Evolutionary conservation across 1,139 yeast genomes (phyloP).

Genomic region (Yamadazyma diddensiae): DNA sequence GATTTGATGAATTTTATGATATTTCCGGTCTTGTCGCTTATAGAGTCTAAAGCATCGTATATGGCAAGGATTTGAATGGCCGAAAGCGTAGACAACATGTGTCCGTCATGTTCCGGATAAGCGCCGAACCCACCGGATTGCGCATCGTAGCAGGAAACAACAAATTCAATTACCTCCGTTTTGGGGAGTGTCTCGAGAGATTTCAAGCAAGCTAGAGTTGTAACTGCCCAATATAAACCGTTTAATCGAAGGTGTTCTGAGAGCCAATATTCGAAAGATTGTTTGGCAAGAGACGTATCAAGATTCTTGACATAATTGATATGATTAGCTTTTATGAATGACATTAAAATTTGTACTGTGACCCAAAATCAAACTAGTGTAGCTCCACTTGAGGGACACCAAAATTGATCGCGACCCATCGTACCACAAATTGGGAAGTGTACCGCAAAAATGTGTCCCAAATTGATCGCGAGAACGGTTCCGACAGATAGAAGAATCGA

Average conservation of each 20-base stretch:
- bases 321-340: slow-evolving; percentile 27
- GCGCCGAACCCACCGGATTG: slow-evolving; percentile 84
- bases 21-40: slow-evolving; percentile 15
- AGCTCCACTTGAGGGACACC: no score
- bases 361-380: no score
- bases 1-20: slow-evolving; percentile 44
- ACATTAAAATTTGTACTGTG: no score
- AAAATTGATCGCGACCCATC: no score
- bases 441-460: no score
- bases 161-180: slow-evolving; percentile 62
- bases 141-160: slow-evolving; percentile 62
- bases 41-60: slow-evolving; percentile 53
- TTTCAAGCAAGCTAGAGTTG: slow-evolving; percentile 65
- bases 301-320: slow-evolving; percentile 35
- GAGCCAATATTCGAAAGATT: slow-evolving; percentile 74
- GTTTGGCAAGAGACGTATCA: slow-evolving; percentile 29
- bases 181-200: slow-evolving; percentile 52
- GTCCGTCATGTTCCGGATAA: slow-evolving; percentile 86
- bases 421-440: no score
- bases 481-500: no score
- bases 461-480: no score
- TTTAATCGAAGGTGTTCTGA: slow-evolving; percentile 87
- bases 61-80: slow-evolving; percentile 78
- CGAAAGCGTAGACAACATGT: slow-evolving; percentile 79
- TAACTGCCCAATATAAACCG: slow-evolving; percentile 94